Base-by-base conservation (phyloP, 148 eudicot species). In the Simmondsia chinensis region DNA sequence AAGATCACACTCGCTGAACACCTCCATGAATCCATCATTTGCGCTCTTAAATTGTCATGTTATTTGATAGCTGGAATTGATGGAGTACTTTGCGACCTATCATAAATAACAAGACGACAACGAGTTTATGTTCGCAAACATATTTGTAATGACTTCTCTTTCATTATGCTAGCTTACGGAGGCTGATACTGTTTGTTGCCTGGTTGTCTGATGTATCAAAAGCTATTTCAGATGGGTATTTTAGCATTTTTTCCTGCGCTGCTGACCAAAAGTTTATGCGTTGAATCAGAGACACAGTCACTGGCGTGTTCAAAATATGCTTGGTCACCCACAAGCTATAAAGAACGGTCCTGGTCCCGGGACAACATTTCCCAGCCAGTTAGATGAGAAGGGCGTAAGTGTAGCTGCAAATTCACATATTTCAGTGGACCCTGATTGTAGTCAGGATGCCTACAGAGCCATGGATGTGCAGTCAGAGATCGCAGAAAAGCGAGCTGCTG, bases 241-340 rank as follows among this genome's bases (percentile, higher is more conserved):
- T 26, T 12, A 9, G 1, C 9, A 30, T 39, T 52, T 22, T 16
- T 8, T 25, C 56, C 43, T 21, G 43, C 28, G 23, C 17, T 33
- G 34, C 35, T 29, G 25, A 25, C 20, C 5, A 9, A 15, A 30
- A 13, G 4, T 39, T 20, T 40, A 14, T 3, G 26, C 10, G 5
- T 53, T 47, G 15, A 50, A 50, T 33, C 65, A 87, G 96, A 76
- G 94, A 64, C 87, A 87, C 39, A 87, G 78, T 62, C 94, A 80
- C 29, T 83, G 94, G 96, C 76, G 79, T 3, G 73, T 66, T 39
- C 96, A 75, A 42, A 73, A 54, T 61, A 62, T 67, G 51, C 64
- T 44, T 31, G 70, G 80, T 36, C 75, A 65, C 33, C 67, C 82
- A 48, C 94, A 67, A 47, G 55, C 70, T n/a, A 39, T 60, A 32